Conservation (phyloP, 345 rosid genomes). For the Boechera retrofracta region DNA sequence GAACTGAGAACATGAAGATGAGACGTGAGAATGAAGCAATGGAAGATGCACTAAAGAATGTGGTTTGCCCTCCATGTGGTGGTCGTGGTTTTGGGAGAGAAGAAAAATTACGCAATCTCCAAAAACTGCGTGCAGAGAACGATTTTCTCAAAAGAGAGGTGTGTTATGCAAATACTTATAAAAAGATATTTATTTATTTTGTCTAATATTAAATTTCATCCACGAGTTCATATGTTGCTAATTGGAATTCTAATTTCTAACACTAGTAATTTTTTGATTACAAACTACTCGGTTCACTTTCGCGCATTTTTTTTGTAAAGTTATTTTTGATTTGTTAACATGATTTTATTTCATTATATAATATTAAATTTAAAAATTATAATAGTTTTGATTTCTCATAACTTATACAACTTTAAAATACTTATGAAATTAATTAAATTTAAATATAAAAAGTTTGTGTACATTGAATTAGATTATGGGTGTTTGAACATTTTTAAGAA, state of each 20-base stretch:
- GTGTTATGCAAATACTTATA: background rate
- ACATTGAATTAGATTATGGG: too few relatives aligned
- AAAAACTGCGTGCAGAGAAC: conserved; percentile 57
- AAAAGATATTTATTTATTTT: background rate
- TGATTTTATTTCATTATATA: too few relatives aligned
- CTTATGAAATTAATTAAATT: background rate
- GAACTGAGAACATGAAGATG: conserved; percentile 61
- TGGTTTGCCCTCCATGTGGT: conserved; percentile 71
- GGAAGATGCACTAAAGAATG: conserved; percentile 61
- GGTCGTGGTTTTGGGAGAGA: conserved; percentile 63
- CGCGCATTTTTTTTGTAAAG: too few relatives aligned
- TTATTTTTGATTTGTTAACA: background rate
- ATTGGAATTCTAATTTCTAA: background rate
- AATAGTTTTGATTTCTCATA: background rate
- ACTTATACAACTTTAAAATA: background rate
- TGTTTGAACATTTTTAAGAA: too few relatives aligned
- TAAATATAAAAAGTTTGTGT: background rate
- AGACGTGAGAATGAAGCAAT: conserved; percentile 59
- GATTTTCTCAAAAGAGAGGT: conserved; percentile 63
- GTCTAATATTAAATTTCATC: background rate
- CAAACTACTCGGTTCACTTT: background rate
- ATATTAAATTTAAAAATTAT: background rate
- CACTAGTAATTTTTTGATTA: background rate
- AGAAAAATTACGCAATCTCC: conserved; percentile 46
- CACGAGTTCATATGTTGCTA: background rate